Evolutionary conservation across 2,329 filamentous ascomycete genomes (phyloP).

Genomic region (Stagonosporopsis rhizophila): DNA sequence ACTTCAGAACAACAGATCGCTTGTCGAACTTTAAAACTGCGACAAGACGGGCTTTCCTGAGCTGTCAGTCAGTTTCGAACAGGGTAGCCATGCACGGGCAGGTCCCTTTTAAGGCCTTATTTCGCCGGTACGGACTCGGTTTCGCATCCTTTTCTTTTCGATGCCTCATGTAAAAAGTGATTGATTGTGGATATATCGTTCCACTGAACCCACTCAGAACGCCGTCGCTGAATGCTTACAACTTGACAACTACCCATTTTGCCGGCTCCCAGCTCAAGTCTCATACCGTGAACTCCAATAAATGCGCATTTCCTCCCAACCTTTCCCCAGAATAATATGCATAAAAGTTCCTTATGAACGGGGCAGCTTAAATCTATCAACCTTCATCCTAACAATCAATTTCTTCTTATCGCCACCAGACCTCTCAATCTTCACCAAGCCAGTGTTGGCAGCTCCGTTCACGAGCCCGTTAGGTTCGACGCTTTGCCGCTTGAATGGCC

Average conservation of each 20-base stretch:
- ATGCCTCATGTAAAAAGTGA: conserved; percentile 1
- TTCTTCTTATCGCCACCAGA: conserved; percentile 23
- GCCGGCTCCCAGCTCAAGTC: conserved; percentile 2
- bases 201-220: conserved; percentile 19
- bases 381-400: conserved; percentile 31
- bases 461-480: conserved; percentile 26
- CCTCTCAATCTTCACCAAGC: conserved; percentile 29
- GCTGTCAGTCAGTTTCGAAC: neutral
- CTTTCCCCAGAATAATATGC: neutral
- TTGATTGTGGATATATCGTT: conserved; percentile 13
- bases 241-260: conserved; percentile 5
- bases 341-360: neutral
- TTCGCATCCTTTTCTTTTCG: neutral
- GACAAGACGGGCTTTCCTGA: conserved; percentile 2
- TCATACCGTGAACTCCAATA: conserved; percentile 10
- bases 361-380: conserved; percentile 23
- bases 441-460: conserved; percentile 24
- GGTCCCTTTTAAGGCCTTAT: neutral
- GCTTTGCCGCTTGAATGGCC: conserved; percentile 40
- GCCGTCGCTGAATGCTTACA: conserved; percentile 36
- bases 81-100: neutral
- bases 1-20: neutral
- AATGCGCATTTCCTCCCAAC: conserved; percentile 1
- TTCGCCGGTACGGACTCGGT: neutral
- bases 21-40: neutral